Percentiles rank a stretch among this genome's conserved stretches.
Conservation (phyloP, 257 asterid genomes). For the Prunella vulgaris region DNA sequence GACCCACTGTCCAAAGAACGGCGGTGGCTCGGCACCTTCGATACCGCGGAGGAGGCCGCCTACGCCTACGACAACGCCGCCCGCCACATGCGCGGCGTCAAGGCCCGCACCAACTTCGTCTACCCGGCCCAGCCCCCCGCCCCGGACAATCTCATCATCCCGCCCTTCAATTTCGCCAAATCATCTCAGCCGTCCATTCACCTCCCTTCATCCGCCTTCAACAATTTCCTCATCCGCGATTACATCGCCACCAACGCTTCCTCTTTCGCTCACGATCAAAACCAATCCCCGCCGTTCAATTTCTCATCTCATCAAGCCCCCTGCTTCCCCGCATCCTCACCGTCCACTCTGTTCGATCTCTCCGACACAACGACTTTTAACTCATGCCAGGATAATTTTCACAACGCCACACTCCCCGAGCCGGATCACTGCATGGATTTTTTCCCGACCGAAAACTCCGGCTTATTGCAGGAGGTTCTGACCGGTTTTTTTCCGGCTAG, state of each 20-base stretch:
- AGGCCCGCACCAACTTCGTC: slow-evolving; percentile 77
- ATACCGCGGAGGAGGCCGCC: slow-evolving; percentile 96
- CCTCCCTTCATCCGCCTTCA: slow-evolving; percentile 21
- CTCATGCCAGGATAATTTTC: neutral
- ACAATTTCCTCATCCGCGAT: slow-evolving; percentile 45
- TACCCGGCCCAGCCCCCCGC: slow-evolving; percentile 47
- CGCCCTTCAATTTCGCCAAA: slow-evolving; percentile 31
- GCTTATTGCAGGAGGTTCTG: slow-evolving; percentile 36
- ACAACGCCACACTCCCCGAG: neutral
- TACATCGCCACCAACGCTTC: slow-evolving; percentile 27
- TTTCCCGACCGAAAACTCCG: slow-evolving; percentile 44
- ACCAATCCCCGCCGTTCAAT: neutral
- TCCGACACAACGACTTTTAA: neutral
- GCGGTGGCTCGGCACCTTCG: slow-evolving; percentile 92
- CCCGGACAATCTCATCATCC: slow-evolving; percentile 26
- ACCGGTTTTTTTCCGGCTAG: slow-evolving; percentile 39
- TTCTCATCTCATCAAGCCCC: too few relatives aligned
- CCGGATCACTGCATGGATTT: slow-evolving; percentile 36
- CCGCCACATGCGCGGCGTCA: slow-evolving; percentile 87
- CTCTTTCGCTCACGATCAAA: too few relatives aligned
- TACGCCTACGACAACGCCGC: slow-evolving; percentile 93
- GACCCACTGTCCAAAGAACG: slow-evolving; percentile 87
- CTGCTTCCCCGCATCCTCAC: too few relatives aligned
- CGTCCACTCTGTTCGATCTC: neutral
- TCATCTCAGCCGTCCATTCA: slow-evolving; percentile 34